These are phyloP conservation scores for Zygnema cylindricum DNA, from an alignment of 139 green algal species.

Conservation along the genomic window DNA sequence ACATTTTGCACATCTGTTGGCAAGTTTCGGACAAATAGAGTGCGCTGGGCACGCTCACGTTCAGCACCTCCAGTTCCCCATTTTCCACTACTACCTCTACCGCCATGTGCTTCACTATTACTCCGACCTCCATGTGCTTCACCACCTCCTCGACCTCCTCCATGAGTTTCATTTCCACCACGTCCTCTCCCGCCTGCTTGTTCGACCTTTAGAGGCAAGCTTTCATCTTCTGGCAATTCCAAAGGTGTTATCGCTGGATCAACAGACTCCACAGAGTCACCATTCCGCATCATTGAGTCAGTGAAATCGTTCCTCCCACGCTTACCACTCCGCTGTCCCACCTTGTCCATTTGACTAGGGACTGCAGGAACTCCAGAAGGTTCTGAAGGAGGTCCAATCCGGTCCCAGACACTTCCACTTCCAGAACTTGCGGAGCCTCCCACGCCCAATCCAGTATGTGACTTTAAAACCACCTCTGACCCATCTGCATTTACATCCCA, in stretches of 20 bases:
- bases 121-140: conserved; percentile 9
- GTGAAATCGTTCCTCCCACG: too few relatives aligned
- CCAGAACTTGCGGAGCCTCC: neutral
- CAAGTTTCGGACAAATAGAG: conserved; percentile 52
- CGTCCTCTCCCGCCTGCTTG: neutral
- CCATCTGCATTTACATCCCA: neutral
- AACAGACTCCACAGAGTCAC: neutral
- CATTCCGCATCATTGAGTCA: too few relatives aligned
- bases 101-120: neutral
- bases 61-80: conserved; percentile 7
- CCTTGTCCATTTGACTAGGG: neutral
- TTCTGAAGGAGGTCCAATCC: conserved; percentile 18
- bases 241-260: neutral
- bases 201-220: neutral
- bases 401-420: conserved; percentile 33
- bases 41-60: conserved; percentile 29
- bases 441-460: neutral
- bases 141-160: neutral
- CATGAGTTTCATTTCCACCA: neutral
- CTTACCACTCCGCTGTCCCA: neutral
- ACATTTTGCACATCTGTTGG: conserved; percentile 23
- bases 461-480: neutral
- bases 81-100: neutral
- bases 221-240: neutral
- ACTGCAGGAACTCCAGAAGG: neutral